A percentile compares a stretch with the other conserved stretches of the same genome.
phyloP scores from a whole-genome alignment of 176 grass and related monocot genomes.

The Cymbopogon citratus region DNA sequence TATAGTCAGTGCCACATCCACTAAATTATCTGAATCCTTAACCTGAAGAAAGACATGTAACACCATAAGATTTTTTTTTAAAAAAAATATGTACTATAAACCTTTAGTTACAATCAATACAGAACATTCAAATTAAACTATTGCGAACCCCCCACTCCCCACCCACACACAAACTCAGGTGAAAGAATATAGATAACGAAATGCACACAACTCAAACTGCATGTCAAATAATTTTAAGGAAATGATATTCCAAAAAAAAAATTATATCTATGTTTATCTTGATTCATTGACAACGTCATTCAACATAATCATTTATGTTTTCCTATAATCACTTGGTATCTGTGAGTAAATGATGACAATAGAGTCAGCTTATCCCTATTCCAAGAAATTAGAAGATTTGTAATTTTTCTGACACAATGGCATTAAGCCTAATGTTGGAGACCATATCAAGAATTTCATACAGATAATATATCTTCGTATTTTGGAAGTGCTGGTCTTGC shows the following conservation, averaged over 20 bases:
- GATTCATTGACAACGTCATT: not conserved
- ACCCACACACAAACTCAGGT: not conserved
- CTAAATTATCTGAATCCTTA: constrained; percentile 65
- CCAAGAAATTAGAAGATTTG: not conserved
- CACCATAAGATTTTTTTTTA: constrained; percentile 20
- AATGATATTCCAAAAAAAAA: not conserved
- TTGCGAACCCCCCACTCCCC: not conserved
- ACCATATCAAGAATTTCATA: not conserved
- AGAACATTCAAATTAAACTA: constrained; percentile 19
- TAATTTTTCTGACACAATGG: not conserved
- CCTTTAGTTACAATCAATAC: not conserved
- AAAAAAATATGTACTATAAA: not conserved
- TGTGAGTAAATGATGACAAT: not conserved
- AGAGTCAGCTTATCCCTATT: not conserved
- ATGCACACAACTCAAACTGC: constrained; percentile 1
- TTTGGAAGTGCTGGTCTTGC: not conserved
- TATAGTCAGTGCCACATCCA: constrained; percentile 59
- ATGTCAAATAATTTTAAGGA: constrained; percentile 7
- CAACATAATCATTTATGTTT: constrained; percentile 2
- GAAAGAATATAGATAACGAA: constrained; percentile 9
- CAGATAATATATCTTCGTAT: not conserved
- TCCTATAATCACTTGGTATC: constrained; percentile 7
- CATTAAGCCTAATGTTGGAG: not conserved
- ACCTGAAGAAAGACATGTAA: constrained; percentile 52
- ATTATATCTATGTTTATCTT: not conserved